phyloP scores from a whole-genome alignment of 768 basidiomycete genomes.

The Leccinum variicolor region DNA sequence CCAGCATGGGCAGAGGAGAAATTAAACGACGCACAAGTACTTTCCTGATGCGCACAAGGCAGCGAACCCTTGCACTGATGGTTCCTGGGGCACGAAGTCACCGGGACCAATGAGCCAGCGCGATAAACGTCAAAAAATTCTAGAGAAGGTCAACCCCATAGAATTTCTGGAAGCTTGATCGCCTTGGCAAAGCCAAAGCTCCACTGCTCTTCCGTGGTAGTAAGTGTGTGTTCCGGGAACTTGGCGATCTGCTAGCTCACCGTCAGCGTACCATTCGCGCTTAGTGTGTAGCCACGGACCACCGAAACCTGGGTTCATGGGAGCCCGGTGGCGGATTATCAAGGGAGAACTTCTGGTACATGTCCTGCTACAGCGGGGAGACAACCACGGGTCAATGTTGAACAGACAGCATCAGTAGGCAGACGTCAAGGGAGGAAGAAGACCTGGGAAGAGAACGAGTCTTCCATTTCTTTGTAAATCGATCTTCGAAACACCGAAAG shows the following conservation, averaged over 20 bases:
- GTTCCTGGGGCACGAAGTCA: constrained; percentile 20
- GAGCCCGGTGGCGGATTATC: constrained; percentile 21
- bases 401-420: constrained; percentile 4
- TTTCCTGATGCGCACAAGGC: constrained; percentile 1
- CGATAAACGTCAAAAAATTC: constrained; percentile 17
- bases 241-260: not conserved
- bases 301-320: not conserved
- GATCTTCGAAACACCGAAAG: constrained; percentile 14
- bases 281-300: not conserved
- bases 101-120: constrained; percentile 7
- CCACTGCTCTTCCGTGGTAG: not conserved
- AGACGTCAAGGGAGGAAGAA: constrained; percentile 4
- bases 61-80: constrained; percentile 17
- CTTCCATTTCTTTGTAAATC: constrained; percentile 24
- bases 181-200: constrained; percentile 7
- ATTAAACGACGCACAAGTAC: not conserved
- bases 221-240: not conserved
- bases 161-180: constrained; percentile 16
- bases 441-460: not conserved
- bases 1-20: not conserved
- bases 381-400: not conserved
- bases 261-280: constrained; percentile 2
- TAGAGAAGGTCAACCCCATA: constrained; percentile 8
- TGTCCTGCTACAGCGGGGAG: not conserved
- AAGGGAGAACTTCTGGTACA: not conserved